phyloP scores from a whole-genome alignment of 495 filamentous ascomycete species.

The Hypoxylon crocopeplum region DNA sequence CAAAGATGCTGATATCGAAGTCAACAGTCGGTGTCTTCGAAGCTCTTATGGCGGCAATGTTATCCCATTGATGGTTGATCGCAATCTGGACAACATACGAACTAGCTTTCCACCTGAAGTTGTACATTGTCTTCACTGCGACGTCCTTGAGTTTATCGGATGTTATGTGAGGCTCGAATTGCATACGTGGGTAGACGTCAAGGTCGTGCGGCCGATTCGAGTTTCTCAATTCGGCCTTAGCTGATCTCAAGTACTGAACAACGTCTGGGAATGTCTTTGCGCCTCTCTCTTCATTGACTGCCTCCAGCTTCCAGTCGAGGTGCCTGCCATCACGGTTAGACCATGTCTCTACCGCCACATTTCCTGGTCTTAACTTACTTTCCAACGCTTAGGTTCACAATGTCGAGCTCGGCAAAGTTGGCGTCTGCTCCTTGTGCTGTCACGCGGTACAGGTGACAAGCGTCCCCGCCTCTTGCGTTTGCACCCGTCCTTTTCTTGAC shows the following conservation, averaged over 20 bases:
- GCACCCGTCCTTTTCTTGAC: constrained; percentile 10
- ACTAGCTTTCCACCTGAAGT: constrained; percentile 54
- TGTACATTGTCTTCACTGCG: constrained; percentile 58
- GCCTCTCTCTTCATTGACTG: constrained; percentile 42
- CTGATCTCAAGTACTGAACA: constrained; percentile 19
- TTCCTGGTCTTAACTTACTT: constrained; percentile 40
- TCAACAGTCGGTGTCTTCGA: constrained; percentile 26
- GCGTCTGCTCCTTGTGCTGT: constrained; percentile 1
- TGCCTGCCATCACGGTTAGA: constrained; percentile 33
- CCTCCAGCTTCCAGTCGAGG: constrained; percentile 51
- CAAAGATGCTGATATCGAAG: constrained; percentile 59
- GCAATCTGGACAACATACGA: constrained; percentile 63
- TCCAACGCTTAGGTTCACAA: constrained; percentile 48
- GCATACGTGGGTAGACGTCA: constrained; percentile 32
- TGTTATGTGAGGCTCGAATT: background rate
- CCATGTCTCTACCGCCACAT: background rate
- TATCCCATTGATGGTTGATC: constrained; percentile 60
- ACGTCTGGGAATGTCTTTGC: constrained; percentile 26
- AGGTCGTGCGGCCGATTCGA: constrained; percentile 21
- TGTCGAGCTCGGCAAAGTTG: constrained; percentile 39
- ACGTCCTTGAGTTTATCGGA: constrained; percentile 40
- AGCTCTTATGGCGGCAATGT: constrained; percentile 16
- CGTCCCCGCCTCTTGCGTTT: background rate
- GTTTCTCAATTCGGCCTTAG: constrained; percentile 11
- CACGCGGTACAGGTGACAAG: constrained; percentile 6